Conservation (phyloP, 495 filamentous ascomycete species). For the Hypoxylon trugodes region DNA sequence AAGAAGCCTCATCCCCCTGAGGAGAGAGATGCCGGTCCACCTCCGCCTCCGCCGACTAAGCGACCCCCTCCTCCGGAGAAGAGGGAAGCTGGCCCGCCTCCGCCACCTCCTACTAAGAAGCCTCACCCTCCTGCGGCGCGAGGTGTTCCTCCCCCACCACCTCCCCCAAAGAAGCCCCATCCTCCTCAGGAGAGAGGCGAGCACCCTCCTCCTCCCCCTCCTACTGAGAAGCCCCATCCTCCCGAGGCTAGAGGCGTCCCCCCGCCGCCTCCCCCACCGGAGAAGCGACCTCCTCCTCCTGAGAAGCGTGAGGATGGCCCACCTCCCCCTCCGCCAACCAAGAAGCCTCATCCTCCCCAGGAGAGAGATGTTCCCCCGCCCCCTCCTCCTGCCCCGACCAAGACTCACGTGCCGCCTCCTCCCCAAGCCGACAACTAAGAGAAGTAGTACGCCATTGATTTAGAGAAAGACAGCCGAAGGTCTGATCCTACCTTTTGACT, state of each 20-base stretch:
- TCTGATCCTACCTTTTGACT: background rate
- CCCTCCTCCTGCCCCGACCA: background rate
- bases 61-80: background rate
- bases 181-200: background rate
- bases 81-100: background rate
- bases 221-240: background rate
- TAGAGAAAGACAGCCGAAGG: background rate
- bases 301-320: background rate
- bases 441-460: background rate
- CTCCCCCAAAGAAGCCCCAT: background rate
- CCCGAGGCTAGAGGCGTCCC: background rate
- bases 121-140: background rate
- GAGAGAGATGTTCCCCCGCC: background rate
- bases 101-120: background rate
- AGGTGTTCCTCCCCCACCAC: background rate
- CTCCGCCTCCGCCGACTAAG: background rate
- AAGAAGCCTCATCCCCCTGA: background rate
- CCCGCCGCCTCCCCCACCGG: background rate
- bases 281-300: background rate
- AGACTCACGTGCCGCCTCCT: background rate
- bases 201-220: background rate
- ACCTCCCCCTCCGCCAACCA: conserved; percentile 4
- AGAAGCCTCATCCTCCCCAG: background rate
- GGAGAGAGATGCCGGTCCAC: background rate
- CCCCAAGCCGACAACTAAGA: background rate